Percentiles rank a stretch among this genome's conserved stretches.
phyloP scores from a whole-genome alignment of 805 yeast genomes.

The Yamadazyma paraphyllophila region DNA sequence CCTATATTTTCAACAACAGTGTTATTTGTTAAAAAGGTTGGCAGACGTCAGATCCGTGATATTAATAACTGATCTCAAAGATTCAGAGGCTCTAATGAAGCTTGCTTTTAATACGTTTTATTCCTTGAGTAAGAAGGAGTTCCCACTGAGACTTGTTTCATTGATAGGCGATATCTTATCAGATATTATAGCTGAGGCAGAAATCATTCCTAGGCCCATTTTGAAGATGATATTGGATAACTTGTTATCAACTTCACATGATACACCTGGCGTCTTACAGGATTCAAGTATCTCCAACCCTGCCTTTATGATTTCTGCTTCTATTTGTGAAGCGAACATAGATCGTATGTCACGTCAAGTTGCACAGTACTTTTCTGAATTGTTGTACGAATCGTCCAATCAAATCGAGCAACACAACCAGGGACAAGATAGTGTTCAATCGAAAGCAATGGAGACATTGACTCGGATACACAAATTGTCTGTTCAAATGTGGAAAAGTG shows the following conservation, averaged over 20 bases:
- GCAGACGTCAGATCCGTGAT: conserved; percentile 76
- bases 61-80: conserved; percentile 70
- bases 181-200: conserved; percentile 72
- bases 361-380: conserved; percentile 78
- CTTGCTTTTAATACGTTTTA: conserved; percentile 62
- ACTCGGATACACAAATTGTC: conserved; percentile 62
- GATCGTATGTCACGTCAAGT: conserved; percentile 74
- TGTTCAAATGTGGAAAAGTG: conserved; percentile 69
- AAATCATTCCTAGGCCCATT: conserved; percentile 57
- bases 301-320: conserved; percentile 62
- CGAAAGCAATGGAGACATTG: conserved; percentile 40
- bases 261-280: background rate
- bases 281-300: conserved; percentile 42
- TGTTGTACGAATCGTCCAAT: conserved; percentile 51
- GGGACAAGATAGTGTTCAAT: conserved; percentile 10
- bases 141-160: conserved; percentile 56
- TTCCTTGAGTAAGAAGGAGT: conserved; percentile 42
- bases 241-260: conserved; percentile 37
- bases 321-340: conserved; percentile 65
- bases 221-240: conserved; percentile 64
- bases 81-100: conserved; percentile 53
- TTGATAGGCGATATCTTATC: conserved; percentile 68
- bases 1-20: conserved; percentile 61
- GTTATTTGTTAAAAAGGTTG: conserved; percentile 62
- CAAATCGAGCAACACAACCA: conserved; percentile 21